Percentiles rank a stretch among this genome's conserved stretches.
These are phyloP conservation scores for Backusella mclennaniae DNA, from an alignment of 192 early-diverging fungal species.

Conservation along the genomic window DNA sequence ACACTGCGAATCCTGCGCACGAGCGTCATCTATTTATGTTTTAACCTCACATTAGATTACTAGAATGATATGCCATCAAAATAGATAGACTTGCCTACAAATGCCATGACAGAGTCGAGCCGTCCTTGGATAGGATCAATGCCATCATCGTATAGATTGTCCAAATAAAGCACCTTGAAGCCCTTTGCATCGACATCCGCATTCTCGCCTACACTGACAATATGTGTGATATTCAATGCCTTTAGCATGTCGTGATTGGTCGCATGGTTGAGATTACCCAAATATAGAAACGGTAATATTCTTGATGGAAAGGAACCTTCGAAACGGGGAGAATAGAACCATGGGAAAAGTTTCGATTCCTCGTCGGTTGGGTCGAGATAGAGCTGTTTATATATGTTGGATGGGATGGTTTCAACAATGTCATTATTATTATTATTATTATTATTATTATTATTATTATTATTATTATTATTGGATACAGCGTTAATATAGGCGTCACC, in stretches of 20 bases:
- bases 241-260: constrained; percentile 57
- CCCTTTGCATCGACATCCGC: constrained; percentile 38
- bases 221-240: constrained; percentile 51
- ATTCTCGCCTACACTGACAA: constrained; percentile 58
- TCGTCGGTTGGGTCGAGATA: neutral
- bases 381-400: neutral
- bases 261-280: constrained; percentile 62
- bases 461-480: neutral
- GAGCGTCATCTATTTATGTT: constrained; percentile 43
- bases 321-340: constrained; percentile 55
- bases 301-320: constrained; percentile 62
- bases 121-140: constrained; percentile 53
- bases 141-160: constrained; percentile 61
- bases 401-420: neutral
- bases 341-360: constrained; percentile 29
- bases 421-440: neutral
- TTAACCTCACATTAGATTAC: neutral
- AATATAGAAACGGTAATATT: constrained; percentile 56
- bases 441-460: neutral
- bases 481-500: neutral
- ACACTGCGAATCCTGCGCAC: constrained; percentile 30
- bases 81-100: constrained; percentile 46
- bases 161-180: constrained; percentile 49
- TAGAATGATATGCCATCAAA: neutral
- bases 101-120: constrained; percentile 45